A percentile compares a stretch with the other conserved stretches of the same genome.
Conservation (phyloP, 1,284 basidiomycete genomes). For the Testicularia cyperi region DNA sequence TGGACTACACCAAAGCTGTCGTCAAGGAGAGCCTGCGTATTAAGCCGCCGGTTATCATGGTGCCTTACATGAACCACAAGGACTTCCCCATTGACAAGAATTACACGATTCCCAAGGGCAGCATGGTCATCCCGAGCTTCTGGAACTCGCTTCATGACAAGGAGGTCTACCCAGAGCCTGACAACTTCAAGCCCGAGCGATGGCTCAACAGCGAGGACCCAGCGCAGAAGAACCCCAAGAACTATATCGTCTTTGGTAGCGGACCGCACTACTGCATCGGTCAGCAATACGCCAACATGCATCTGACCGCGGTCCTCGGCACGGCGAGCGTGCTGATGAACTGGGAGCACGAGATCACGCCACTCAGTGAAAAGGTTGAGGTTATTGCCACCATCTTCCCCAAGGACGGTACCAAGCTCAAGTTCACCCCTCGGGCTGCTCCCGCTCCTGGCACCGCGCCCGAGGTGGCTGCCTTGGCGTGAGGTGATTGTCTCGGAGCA, state of each 20-base stretch:
- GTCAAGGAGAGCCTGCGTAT: conserved; percentile 89
- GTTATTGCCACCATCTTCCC: conserved; percentile 73
- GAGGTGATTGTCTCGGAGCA: background rate
- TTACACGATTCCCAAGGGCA: conserved; percentile 86
- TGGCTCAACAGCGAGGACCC: conserved; percentile 85
- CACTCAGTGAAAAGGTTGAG: conserved; percentile 73
- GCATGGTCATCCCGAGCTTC: conserved; percentile 97
- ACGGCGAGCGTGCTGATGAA: conserved; percentile 80
- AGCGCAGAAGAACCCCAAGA: conserved; percentile 86
- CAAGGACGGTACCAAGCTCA: conserved; percentile 82
- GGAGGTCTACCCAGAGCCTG: conserved; percentile 82
- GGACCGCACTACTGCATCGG: conserved; percentile 85
- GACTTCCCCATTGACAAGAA: conserved; percentile 84
- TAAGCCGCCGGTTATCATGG: conserved; percentile 76
- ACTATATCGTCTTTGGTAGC: conserved; percentile 92
- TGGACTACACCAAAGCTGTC: conserved; percentile 87
- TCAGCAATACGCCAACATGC: conserved; percentile 87
- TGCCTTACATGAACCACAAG: conserved; percentile 87
- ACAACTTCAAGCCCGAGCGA: conserved; percentile 80
- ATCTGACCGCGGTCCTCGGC: conserved; percentile 82
- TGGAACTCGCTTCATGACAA: conserved; percentile 87
- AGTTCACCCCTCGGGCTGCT: conserved; percentile 64
- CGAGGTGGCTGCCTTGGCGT: conserved; percentile 48
- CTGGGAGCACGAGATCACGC: conserved; percentile 84
- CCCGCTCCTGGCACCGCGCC: conserved; percentile 44